phyloP scores from a whole-genome alignment of 352 stramenopile genomes.

The Aphanomyces stellatus region DNA sequence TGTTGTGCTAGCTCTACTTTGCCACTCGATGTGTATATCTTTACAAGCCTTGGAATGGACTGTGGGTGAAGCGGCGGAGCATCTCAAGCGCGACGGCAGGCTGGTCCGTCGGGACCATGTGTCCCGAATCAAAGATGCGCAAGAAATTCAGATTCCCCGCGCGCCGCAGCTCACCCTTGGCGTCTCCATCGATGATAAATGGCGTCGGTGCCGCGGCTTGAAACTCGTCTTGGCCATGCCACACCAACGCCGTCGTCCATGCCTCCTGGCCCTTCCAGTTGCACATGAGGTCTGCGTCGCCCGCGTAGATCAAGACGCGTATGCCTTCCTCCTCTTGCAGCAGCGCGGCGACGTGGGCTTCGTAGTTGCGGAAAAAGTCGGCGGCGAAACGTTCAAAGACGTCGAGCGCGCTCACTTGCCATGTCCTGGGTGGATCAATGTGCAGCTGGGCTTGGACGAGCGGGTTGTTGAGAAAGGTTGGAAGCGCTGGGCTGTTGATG shows the following conservation, averaged over 20 bases:
- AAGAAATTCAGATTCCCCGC: conserved; percentile 13
- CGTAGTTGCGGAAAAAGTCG: conserved; percentile 61
- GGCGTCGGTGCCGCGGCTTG: background rate
- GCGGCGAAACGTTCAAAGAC: conserved; percentile 71
- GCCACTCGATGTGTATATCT: too few species aligned
- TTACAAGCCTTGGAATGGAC: background rate
- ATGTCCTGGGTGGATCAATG: conserved; percentile 26
- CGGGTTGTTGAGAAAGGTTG: conserved; percentile 53
- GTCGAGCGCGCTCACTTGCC: conserved; percentile 21
- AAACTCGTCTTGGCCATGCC: conserved; percentile 7
- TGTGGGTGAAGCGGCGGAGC: conserved; percentile 21
- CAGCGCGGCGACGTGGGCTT: conserved; percentile 51
- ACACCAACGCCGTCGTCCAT: conserved; percentile 14
- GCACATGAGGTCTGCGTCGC: conserved; percentile 84
- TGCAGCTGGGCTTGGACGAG: conserved; percentile 62
- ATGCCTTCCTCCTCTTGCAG: conserved; percentile 51
- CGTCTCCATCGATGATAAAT: conserved; percentile 3
- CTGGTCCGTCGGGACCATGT: conserved; percentile 20
- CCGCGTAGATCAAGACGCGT: conserved; percentile 80
- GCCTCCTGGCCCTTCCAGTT: conserved; percentile 31
- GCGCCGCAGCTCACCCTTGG: conserved; percentile 19
- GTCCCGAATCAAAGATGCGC: conserved; percentile 13
- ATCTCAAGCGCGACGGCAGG: conserved; percentile 14
- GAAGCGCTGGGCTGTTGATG: conserved; percentile 54
- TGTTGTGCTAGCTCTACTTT: too few species aligned